Conservation (phyloP, 768 basidiomycete species). For the Naganishia vaughanmartiniae region DNA sequence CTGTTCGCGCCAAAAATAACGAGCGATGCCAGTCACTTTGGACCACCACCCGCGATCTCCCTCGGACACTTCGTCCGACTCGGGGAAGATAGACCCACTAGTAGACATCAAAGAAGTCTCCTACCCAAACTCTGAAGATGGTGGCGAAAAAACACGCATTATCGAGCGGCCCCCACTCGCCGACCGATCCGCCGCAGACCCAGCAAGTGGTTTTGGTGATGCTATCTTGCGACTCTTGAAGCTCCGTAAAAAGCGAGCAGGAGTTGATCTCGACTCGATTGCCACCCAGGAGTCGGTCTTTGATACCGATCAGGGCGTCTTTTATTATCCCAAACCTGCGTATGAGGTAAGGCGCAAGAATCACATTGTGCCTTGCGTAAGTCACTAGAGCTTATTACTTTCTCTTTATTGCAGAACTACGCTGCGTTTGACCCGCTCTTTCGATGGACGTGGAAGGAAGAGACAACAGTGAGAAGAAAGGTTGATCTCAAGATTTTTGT, state of each 20-base stretch:
- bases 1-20: neutral
- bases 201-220: constrained; percentile 30
- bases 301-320: constrained; percentile 39
- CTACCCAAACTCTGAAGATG: constrained; percentile 25
- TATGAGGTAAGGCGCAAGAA: constrained; percentile 50
- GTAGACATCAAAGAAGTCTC: constrained; percentile 8
- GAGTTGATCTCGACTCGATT: constrained; percentile 33
- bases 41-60: constrained; percentile 1
- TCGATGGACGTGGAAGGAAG: constrained; percentile 71
- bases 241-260: constrained; percentile 27
- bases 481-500: constrained; percentile 63
- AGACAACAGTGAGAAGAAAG: constrained; percentile 59
- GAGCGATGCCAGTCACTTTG: neutral
- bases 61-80: constrained; percentile 3
- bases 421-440: constrained; percentile 66
- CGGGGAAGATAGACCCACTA: neutral
- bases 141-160: constrained; percentile 9
- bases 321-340: constrained; percentile 30
- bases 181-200: constrained; percentile 19
- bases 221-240: constrained; percentile 31
- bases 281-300: constrained; percentile 45
- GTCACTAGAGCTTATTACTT: neutral
- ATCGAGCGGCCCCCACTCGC: constrained; percentile 15
- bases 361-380: neutral
- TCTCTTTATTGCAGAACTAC: constrained; percentile 50